Conservation (phyloP, 2,329 filamentous ascomycete genomes). For the Talaromyces atroroseus region DNA sequence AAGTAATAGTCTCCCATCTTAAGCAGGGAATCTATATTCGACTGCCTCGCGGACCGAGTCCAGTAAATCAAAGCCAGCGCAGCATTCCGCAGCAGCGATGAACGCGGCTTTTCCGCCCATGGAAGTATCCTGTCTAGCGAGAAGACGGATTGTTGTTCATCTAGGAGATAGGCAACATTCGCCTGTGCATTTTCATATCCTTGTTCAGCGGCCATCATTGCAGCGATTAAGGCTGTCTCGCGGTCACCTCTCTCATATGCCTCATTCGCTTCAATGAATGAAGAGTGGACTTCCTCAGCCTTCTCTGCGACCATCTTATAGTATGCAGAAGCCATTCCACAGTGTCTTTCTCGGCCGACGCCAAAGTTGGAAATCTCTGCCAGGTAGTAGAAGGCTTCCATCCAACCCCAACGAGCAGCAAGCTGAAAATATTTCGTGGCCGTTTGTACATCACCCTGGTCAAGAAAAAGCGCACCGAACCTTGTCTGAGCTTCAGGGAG, state of each 20-base stretch:
- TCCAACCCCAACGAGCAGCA: conserved; percentile 72
- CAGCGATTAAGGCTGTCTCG: conserved; percentile 72
- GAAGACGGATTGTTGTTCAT: conserved; percentile 61
- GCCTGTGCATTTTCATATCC: conserved; percentile 86
- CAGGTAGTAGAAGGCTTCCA: conserved; percentile 88
- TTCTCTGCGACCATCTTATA: conserved; percentile 76
- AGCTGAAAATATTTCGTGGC: conserved; percentile 85
- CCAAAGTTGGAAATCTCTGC: conserved; percentile 80
- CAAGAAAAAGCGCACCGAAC: conserved; percentile 76
- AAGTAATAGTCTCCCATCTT: conserved; percentile 99
- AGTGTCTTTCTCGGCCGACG: conserved; percentile 73
- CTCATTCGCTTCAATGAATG: conserved; percentile 75
- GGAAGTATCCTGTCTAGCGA: conserved; percentile 52
- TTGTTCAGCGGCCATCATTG: conserved; percentile 85
- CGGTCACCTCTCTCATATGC: conserved; percentile 74
- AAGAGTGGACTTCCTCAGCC: conserved; percentile 67
- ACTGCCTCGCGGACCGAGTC: conserved; percentile 88
- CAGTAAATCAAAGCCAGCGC: conserved; percentile 80
- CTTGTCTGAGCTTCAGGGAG: conserved; percentile 74
- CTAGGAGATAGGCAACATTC: conserved; percentile 82
- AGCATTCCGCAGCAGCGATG: conserved; percentile 51
- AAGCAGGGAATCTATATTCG: conserved; percentile 87
- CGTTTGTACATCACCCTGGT: conserved; percentile 75
- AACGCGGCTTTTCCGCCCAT: conserved; percentile 36
- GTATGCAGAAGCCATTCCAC: conserved; percentile 69